A percentile compares a stretch with the other conserved stretches of the same genome.
Evolutionary conservation across 306 rosid species (phyloP).

Genomic region (Morella rubra): DNA sequence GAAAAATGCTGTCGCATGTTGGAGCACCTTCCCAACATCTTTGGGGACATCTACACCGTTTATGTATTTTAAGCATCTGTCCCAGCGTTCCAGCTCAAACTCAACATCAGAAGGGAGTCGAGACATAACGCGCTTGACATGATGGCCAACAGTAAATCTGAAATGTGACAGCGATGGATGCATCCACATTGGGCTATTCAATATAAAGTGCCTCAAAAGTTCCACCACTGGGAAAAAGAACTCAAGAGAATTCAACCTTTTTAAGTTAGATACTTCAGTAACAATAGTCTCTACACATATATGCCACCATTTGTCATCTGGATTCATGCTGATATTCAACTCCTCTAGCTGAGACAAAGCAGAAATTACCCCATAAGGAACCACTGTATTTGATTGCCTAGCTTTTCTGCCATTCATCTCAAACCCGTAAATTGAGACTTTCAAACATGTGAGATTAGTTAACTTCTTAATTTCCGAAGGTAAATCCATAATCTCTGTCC

Average conservation of each 20-base stretch:
- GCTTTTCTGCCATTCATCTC: neutral
- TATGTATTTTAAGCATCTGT: neutral
- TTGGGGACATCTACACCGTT: neutral
- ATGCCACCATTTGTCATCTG: constrained; percentile 25
- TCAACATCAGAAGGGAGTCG: neutral
- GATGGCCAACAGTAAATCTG: neutral
- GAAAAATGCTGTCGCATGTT: constrained; percentile 9
- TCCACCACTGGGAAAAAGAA: too few species aligned
- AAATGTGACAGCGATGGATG: neutral
- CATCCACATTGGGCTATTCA: neutral
- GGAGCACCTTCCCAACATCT: constrained; percentile 3
- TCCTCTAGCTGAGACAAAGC: neutral
- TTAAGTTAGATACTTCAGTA: constrained; percentile 10
- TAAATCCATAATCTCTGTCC: neutral
- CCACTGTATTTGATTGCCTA: neutral
- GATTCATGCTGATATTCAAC: constrained; percentile 21
- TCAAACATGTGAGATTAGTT: neutral
- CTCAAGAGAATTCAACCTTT: too few species aligned
- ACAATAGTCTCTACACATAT: constrained; percentile 7
- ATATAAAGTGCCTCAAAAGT: neutral
- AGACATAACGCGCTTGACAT: constrained; percentile 2
- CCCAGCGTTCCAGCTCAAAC: constrained; percentile 2
- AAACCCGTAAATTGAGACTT: neutral
- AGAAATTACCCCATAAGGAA: constrained; percentile 4
- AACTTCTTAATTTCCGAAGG: neutral